Percentiles rank a stretch among this genome's conserved stretches.
Conservation (phyloP, 2,329 filamentous ascomycete genomes). For the Cytospora piceae region DNA sequence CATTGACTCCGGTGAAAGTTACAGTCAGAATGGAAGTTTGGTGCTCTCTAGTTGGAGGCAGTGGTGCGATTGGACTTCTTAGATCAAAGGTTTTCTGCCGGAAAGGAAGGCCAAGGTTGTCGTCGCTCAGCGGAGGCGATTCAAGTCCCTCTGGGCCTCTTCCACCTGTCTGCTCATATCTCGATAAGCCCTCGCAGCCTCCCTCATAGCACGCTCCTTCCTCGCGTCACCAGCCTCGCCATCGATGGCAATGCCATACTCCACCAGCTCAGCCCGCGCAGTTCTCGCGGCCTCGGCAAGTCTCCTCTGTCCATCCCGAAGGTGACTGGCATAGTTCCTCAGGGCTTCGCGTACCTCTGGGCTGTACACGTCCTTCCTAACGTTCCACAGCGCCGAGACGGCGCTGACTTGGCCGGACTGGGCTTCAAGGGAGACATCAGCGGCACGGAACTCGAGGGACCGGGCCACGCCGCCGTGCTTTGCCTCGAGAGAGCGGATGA, state of each 20-base stretch:
- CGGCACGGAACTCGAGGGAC: slow-evolving; percentile 55
- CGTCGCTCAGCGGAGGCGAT: slow-evolving; percentile 20
- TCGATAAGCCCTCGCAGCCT: slow-evolving; percentile 55
- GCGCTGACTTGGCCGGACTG: slow-evolving; percentile 47
- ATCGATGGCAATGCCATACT: slow-evolving; percentile 52
- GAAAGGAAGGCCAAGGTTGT: neutral
- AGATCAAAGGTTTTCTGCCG: neutral
- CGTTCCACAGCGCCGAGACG: slow-evolving; percentile 40
- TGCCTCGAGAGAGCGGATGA: slow-evolving; percentile 56
- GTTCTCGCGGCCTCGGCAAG: slow-evolving; percentile 48
- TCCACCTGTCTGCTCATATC: slow-evolving; percentile 55
- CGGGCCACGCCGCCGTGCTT: slow-evolving; percentile 59
- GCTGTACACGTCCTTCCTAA: slow-evolving; percentile 49
- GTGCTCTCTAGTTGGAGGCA: neutral
- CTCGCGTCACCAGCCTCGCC: slow-evolving; percentile 31
- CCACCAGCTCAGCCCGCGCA: slow-evolving; percentile 48
- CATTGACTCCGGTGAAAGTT: neutral
- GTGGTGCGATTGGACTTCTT: neutral
- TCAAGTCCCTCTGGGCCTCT: slow-evolving; percentile 55
- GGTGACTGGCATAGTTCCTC: slow-evolving; percentile 51
- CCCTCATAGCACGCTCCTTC: slow-evolving; percentile 56
- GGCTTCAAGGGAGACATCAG: slow-evolving; percentile 49
- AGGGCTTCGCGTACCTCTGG: slow-evolving; percentile 49
- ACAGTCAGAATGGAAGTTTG: neutral
- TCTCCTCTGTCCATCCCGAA: slow-evolving; percentile 53